These are phyloP conservation scores for thale cress (Arabidopsis thaliana) DNA, from an alignment of 345 rosid species.

Conservation along the genomic window DNA sequence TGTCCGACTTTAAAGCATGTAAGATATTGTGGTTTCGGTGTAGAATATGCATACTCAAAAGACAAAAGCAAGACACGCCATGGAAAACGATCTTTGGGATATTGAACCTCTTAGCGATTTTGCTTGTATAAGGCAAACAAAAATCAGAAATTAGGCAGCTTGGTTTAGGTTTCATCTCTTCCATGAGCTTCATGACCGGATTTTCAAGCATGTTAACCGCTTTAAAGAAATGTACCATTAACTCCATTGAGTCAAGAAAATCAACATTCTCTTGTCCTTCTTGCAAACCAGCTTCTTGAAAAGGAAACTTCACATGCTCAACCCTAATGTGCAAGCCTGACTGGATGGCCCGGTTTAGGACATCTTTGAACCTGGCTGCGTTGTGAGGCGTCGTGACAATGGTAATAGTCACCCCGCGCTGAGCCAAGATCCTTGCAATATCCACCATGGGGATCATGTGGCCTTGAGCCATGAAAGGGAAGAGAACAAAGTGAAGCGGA, in stretches of 20 bases:
- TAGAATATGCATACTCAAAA: slow-evolving; percentile 39
- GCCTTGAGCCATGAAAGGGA: slow-evolving; percentile 43
- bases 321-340: slow-evolving; percentile 39
- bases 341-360: slow-evolving; percentile 36
- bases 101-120: slow-evolving; percentile 43
- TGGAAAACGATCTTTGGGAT: slow-evolving; percentile 63
- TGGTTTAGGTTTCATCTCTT: slow-evolving; percentile 47
- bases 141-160: slow-evolving; percentile 59
- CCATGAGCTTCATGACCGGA: slow-evolving; percentile 40
- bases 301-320: slow-evolving; percentile 36
- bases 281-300: slow-evolving; percentile 40
- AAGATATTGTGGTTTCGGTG: slow-evolving; percentile 1
- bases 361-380: slow-evolving; percentile 33
- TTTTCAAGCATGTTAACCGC: slow-evolving; percentile 34
- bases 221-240: background rate
- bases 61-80: slow-evolving; percentile 51
- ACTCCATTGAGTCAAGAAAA: slow-evolving; percentile 13
- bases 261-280: slow-evolving; percentile 46
- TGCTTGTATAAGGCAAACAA: slow-evolving; percentile 48
- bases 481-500: slow-evolving; percentile 40
- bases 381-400: slow-evolving; percentile 54
- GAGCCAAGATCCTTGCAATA: slow-evolving; percentile 52
- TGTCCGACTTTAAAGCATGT: slow-evolving; percentile 9
- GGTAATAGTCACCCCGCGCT: slow-evolving; percentile 42
- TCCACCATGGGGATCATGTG: slow-evolving; percentile 54